Percentiles rank a stretch among this genome's conserved stretches.
These are phyloP conservation scores for Metarhizium brunneum DNA, from an alignment of 2,329 filamentous ascomycete species.

Conservation along the genomic window DNA sequence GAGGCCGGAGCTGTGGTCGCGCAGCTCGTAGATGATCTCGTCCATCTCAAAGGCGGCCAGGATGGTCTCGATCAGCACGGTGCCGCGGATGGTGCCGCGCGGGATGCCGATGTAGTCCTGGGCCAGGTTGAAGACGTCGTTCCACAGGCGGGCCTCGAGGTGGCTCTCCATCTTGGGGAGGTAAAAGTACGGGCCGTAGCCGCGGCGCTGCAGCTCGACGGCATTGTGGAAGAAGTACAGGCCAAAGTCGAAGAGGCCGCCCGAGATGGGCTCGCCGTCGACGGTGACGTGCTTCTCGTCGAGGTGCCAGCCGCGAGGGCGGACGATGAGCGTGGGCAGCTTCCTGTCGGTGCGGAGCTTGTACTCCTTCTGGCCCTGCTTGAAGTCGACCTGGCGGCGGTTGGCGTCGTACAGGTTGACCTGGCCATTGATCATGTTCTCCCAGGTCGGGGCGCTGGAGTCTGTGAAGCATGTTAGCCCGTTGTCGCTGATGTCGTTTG, in stretches of 20 bases:
- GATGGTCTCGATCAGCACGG: slow-evolving; percentile 96
- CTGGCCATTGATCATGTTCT: slow-evolving; percentile 98
- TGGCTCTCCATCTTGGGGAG: slow-evolving; percentile 97
- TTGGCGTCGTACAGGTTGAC: slow-evolving; percentile 96
- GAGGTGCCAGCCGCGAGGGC: slow-evolving; percentile 93
- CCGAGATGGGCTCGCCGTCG: slow-evolving; percentile 90
- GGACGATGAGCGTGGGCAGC: slow-evolving; percentile 82
- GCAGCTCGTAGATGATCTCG: slow-evolving; percentile 98
- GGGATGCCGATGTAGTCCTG: slow-evolving; percentile 89
- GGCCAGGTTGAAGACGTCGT: slow-evolving; percentile 91
- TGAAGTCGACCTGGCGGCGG: slow-evolving; percentile 90
- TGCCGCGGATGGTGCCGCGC: slow-evolving; percentile 86
- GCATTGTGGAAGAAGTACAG: slow-evolving; percentile 99
- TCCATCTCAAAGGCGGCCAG: slow-evolving; percentile 99
- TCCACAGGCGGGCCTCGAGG: slow-evolving; percentile 94
- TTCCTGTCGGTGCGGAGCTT: slow-evolving; percentile 87
- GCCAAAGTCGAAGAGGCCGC: slow-evolving; percentile 90
- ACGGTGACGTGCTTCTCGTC: slow-evolving; percentile 98
- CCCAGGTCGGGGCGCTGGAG: slow-evolving; percentile 93
- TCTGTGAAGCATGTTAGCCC: slow-evolving; percentile 44
- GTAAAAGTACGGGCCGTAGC: slow-evolving; percentile 93
- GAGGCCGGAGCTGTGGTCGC: slow-evolving; percentile 89
- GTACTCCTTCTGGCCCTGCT: slow-evolving; percentile 90
- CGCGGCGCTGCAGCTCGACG: slow-evolving; percentile 72
- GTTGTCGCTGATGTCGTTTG: background rate